These are phyloP conservation scores for Neoscytalidium dimidiatum DNA, from an alignment of 2,329 filamentous ascomycete genomes.

Conservation along the genomic window DNA sequence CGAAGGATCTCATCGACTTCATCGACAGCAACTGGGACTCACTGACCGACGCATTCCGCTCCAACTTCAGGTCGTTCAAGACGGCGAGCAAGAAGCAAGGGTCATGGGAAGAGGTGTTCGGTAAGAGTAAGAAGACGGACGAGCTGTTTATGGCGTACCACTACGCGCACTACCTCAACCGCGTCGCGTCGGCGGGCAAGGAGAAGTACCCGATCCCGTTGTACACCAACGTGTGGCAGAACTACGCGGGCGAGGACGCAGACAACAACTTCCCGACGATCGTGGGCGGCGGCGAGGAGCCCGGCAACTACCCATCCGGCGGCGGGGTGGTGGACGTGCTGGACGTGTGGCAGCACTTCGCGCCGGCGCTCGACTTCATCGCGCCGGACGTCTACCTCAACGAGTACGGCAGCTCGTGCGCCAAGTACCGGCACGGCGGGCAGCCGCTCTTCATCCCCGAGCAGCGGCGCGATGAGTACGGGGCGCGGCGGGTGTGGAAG, in stretches of 20 bases:
- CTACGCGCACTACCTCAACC: slow-evolving; percentile 44
- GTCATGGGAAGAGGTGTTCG: slow-evolving; percentile 46
- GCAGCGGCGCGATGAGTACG: slow-evolving; percentile 52
- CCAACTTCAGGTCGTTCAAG: slow-evolving; percentile 31
- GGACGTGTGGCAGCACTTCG: slow-evolving; percentile 48
- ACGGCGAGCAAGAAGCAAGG: slow-evolving; percentile 22
- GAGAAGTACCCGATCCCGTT: slow-evolving; percentile 44
- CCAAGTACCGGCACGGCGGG: slow-evolving; percentile 45
- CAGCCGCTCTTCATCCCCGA: slow-evolving; percentile 56
- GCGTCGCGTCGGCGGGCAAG: slow-evolving; percentile 46
- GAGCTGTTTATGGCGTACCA: slow-evolving; percentile 54
- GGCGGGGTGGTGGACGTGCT: slow-evolving; percentile 45
- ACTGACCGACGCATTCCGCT: slow-evolving; percentile 28
- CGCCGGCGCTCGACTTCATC: slow-evolving; percentile 48
- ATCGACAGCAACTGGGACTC: slow-evolving; percentile 22
- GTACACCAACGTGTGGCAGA: slow-evolving; percentile 52
- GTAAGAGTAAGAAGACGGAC: slow-evolving; percentile 38
- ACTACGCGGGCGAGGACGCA: slow-evolving; percentile 38
- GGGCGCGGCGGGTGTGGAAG: slow-evolving; percentile 45
- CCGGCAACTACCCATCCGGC: slow-evolving; percentile 52
- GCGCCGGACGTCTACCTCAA: slow-evolving; percentile 54
- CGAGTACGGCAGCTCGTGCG: slow-evolving; percentile 48
- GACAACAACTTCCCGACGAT: slow-evolving; percentile 39
- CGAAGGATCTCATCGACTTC: slow-evolving; percentile 37
- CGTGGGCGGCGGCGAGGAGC: slow-evolving; percentile 45